phyloP scores from a whole-genome alignment of 1,284 basidiomycete genomes.

The Xanthoconium separans region DNA sequence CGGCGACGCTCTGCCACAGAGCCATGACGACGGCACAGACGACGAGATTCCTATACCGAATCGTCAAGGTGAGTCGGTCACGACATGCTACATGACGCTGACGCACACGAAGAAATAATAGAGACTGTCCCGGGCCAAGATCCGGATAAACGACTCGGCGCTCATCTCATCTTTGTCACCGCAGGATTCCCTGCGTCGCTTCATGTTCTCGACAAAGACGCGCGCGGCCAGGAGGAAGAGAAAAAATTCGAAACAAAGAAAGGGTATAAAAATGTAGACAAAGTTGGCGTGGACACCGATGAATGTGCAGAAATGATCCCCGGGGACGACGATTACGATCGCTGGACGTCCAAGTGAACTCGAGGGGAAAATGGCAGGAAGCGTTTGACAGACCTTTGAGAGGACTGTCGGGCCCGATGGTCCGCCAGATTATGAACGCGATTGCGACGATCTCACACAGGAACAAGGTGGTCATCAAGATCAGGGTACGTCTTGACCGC shows the following conservation, averaged over 20 bases:
- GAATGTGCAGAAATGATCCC: constrained; percentile 20
- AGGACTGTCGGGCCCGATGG: constrained; percentile 25
- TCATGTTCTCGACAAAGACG: constrained; percentile 16
- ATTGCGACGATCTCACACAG: constrained; percentile 28
- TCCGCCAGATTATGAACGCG: constrained; percentile 24
- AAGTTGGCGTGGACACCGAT: constrained; percentile 23
- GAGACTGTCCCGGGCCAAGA: constrained; percentile 31
- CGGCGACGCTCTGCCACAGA: constrained; percentile 27
- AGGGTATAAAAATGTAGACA: constrained; percentile 31
- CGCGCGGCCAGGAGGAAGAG: constrained; percentile 25
- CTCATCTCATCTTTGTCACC: constrained; percentile 8
- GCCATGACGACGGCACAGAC: constrained; percentile 26
- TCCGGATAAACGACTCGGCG: constrained; percentile 19
- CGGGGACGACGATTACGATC: background rate
- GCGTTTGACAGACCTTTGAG: constrained; percentile 19
- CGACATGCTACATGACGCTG: constrained; percentile 1
- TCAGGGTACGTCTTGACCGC: constrained; percentile 20
- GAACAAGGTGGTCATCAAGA: constrained; percentile 20
- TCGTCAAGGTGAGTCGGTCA: background rate
- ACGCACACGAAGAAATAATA: constrained; percentile 36
- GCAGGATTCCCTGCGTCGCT: background rate
- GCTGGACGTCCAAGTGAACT: constrained; percentile 7
- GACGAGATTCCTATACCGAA: constrained; percentile 23
- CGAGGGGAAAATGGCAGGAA: background rate
- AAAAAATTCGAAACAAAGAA: constrained; percentile 28